phyloP scores from a whole-genome alignment of 2,329 filamentous ascomycete genomes.

The Chaetomiaceae sp. region DNA sequence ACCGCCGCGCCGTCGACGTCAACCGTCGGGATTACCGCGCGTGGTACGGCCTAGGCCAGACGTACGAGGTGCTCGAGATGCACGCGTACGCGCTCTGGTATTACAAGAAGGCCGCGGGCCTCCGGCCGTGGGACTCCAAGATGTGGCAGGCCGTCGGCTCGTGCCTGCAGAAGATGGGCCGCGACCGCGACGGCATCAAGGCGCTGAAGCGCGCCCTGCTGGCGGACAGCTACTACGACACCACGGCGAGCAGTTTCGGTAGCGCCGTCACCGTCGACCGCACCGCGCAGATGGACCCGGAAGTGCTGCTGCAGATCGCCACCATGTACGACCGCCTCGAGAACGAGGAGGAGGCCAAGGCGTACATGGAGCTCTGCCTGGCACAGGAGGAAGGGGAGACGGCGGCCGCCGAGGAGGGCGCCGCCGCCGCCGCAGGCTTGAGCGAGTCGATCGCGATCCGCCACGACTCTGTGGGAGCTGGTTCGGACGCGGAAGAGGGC shows the following conservation, averaged over 20 bases:
- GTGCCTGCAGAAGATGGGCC: slow-evolving; percentile 83
- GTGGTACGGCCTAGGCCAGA: slow-evolving; percentile 95
- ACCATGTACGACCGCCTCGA: slow-evolving; percentile 77
- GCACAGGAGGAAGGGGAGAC: slow-evolving; percentile 77
- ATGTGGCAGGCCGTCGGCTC: slow-evolving; percentile 98
- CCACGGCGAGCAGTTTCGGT: slow-evolving; percentile 47
- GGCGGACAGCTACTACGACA: slow-evolving; percentile 79
- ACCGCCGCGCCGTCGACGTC: slow-evolving; percentile 88
- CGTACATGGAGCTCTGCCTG: slow-evolving; percentile 93
- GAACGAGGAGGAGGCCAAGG: slow-evolving; percentile 72
- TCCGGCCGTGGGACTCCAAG: slow-evolving; percentile 94
- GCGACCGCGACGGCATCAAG: slow-evolving; percentile 85
- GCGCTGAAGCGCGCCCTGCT: slow-evolving; percentile 87
- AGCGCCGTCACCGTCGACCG: slow-evolving; percentile 43
- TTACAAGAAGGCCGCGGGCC: slow-evolving; percentile 87
- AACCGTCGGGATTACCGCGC: slow-evolving; percentile 95
- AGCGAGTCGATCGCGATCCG: slow-evolving; percentile 49
- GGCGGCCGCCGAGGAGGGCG: slow-evolving; percentile 30
- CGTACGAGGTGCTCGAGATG: slow-evolving; percentile 97
- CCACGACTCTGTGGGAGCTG: slow-evolving; percentile 43
- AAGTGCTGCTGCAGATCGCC: slow-evolving; percentile 85
- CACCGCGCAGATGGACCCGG: slow-evolving; percentile 69
- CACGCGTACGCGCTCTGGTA: slow-evolving; percentile 96
- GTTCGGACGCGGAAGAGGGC: slow-evolving; percentile 34
- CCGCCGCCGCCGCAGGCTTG: slow-evolving; percentile 32